These are phyloP conservation scores for Breviolum minutum DNA, from an alignment of 73 alveolate genomes.

Conservation along the genomic window DNA sequence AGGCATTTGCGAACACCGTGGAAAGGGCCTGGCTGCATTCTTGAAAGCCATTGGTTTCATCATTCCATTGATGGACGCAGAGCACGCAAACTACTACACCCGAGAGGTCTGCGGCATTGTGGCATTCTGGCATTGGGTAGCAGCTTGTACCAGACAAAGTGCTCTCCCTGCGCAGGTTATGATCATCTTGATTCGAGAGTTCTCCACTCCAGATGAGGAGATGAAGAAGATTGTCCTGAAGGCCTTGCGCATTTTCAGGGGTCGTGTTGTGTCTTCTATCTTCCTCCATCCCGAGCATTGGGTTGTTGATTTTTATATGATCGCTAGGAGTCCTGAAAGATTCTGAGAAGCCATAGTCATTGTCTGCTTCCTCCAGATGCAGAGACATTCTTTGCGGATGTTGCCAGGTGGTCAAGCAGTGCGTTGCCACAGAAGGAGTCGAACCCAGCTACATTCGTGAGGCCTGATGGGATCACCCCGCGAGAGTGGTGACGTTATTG, in stretches of 20 bases:
- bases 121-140: slow-evolving; percentile 82
- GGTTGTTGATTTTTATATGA: background rate
- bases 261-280: background rate
- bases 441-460: slow-evolving; percentile 99
- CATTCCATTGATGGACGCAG: slow-evolving; percentile 99
- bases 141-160: background rate
- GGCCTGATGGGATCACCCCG: slow-evolving; percentile 47
- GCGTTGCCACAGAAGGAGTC: slow-evolving; percentile 99
- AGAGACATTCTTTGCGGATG: background rate
- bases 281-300: background rate
- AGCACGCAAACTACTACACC: slow-evolving; percentile 99
- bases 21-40: slow-evolving; percentile 99
- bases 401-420: slow-evolving; percentile 98
- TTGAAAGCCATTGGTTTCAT: slow-evolving; percentile 99
- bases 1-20: slow-evolving; percentile 99
- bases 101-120: slow-evolving; percentile 98
- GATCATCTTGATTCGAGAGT: slow-evolving; percentile 97
- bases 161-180: slow-evolving; percentile 24
- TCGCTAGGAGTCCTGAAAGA: background rate
- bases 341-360: background rate
- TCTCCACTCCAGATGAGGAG: slow-evolving; percentile 99
- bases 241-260: background rate
- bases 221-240: slow-evolving; percentile 99
- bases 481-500: no score
- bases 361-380: background rate